Conservation (phyloP, 345 rosid species). For the Camelina hispida region DNA sequence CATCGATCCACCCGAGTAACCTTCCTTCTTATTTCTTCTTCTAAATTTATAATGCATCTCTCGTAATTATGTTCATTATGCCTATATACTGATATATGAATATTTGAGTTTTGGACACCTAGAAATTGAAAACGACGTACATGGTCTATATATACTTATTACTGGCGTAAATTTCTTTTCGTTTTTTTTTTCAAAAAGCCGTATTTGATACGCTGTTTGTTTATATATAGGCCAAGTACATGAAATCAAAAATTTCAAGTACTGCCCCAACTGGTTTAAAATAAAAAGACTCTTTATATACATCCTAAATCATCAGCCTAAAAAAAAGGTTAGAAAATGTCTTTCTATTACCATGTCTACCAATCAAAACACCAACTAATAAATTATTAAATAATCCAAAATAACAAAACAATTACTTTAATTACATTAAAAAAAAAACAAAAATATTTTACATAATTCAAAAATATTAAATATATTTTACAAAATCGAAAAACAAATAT, state of each 20-base stretch:
- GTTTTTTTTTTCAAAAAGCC: conserved; percentile 9
- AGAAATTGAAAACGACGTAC: conserved; percentile 40
- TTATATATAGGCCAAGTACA: conserved; percentile 41
- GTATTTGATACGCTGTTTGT: conserved; percentile 39
- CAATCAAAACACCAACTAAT: neutral
- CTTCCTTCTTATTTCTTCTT: conserved; percentile 41
- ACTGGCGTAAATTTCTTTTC: conserved; percentile 1
- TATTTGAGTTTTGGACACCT: conserved; percentile 26
- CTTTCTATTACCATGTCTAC: conserved; percentile 16
- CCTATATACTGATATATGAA: neutral
- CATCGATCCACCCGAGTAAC: conserved; percentile 66
- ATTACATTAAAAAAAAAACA: no score
- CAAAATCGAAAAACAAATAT: no score
- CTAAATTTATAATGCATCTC: neutral
- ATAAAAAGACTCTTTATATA: conserved; percentile 21
- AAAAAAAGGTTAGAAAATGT: conserved; percentile 24
- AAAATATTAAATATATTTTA: no score
- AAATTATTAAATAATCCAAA: no score
- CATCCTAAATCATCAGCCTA: neutral
- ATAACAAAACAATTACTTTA: no score
- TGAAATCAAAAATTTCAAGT: conserved; percentile 30
- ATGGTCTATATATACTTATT: conserved; percentile 15
- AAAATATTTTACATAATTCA: no score
- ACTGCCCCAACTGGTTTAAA: conserved; percentile 20
- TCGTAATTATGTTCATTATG: conserved; percentile 30